Evolutionary conservation across 106 monocot species (phyloP).

Genomic region (Platanthera zijinensis): DNA sequence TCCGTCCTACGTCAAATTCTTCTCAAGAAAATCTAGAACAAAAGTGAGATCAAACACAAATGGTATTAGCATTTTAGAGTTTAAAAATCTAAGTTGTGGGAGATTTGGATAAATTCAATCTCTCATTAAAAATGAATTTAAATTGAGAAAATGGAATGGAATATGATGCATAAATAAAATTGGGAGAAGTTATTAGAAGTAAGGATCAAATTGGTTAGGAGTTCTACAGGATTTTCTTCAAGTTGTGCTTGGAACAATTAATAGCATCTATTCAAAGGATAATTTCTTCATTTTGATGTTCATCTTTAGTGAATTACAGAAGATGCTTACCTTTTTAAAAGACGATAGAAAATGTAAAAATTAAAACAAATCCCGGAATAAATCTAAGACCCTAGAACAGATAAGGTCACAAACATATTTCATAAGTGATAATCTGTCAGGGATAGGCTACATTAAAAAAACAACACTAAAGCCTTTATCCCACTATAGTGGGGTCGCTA

Average conservation of each 20-base stretch:
- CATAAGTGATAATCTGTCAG: neutral
- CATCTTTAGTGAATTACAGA: neutral
- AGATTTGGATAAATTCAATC: neutral
- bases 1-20: too few species aligned
- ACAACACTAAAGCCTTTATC: too few species aligned
- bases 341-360: neutral
- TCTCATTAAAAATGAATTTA: neutral
- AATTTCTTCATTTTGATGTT: neutral
- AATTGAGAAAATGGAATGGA: neutral
- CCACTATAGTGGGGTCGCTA: too few species aligned
- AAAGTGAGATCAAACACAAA: neutral
- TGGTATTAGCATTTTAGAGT: neutral
- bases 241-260: neutral
- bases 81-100: neutral
- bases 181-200: neutral
- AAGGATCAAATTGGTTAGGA: neutral
- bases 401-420: neutral
- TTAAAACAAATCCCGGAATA: neutral
- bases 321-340: neutral
- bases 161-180: neutral
- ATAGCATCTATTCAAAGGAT: neutral
- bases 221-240: neutral
- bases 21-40: too few species aligned
- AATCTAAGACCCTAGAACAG: neutral
- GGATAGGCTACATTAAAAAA: neutral